A percentile compares a stretch with the other conserved stretches of the same genome.
Evolutionary conservation across 768 basidiomycete genomes (phyloP).

Genomic region (Leccinum longicurvipes): DNA sequence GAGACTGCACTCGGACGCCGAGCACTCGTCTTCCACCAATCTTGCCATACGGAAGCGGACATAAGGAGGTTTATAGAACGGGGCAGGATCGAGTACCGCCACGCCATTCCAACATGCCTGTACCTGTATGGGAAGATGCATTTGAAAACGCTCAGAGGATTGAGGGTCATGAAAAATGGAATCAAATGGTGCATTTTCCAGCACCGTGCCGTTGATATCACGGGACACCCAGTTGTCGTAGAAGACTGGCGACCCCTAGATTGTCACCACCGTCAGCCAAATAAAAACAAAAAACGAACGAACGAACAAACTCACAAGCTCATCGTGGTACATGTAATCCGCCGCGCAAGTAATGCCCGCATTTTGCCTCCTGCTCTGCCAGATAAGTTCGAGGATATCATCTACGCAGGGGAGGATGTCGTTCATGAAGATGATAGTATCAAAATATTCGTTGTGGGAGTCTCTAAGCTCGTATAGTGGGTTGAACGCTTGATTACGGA

Average conservation of each 20-base stretch:
- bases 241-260: constrained; percentile 81
- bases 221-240: constrained; percentile 99
- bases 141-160: constrained; percentile 79
- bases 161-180: constrained; percentile 82
- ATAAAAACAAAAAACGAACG: not conserved
- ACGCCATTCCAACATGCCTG: constrained; percentile 99
- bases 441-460: constrained; percentile 89
- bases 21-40: constrained; percentile 86
- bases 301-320: constrained; percentile 55
- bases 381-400: constrained; percentile 96
- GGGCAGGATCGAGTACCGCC: constrained; percentile 91
- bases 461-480: constrained; percentile 94
- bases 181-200: constrained; percentile 98
- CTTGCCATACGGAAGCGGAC: constrained; percentile 95
- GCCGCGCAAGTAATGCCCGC: constrained; percentile 98
- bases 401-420: constrained; percentile 98
- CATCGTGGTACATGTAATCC: constrained; percentile 99
- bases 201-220: constrained; percentile 96
- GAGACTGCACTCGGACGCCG: constrained; percentile 91
- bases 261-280: not conserved
- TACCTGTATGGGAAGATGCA: constrained; percentile 91
- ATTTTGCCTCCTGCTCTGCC: constrained; percentile 89
- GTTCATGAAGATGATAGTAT: constrained; percentile 99
- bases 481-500: constrained; percentile 96
- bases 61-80: constrained; percentile 88